Evolutionary conservation across 495 filamentous ascomycete species (phyloP), one percentile per base, ranked within the genome.

Genomic region (Penicillium cinerascens): DNA sequence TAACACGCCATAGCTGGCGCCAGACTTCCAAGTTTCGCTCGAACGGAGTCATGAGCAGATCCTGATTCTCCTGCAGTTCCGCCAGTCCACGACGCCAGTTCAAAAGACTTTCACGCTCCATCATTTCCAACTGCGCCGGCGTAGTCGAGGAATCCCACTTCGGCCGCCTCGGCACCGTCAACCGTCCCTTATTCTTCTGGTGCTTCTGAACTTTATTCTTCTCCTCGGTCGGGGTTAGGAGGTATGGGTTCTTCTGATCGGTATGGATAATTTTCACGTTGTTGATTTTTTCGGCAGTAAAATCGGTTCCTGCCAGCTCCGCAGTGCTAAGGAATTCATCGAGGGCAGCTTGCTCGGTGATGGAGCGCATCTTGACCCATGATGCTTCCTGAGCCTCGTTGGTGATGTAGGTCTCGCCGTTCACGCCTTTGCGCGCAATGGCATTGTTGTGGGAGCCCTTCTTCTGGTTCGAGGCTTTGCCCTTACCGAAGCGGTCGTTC

Each of bases 1-100:
- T 96, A 43, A 99, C 95, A 72, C 95, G 82, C 95, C 95, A 99
- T 59, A 99, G 64, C 69, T 99, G 95, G 65, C 95, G 82, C 95
- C 95, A 99, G 43, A 99, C 92, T 68, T 99, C 95, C 52, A 99
- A 58, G 69, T 99, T 99, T 29, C 93, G 81, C 78, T 99, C 95
- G 61, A 99, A 99, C 0, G 95, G 95, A 2, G 95, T 99, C 91
- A 99, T 95, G 46, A 97, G 76, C 48, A 99, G 74, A 68, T 97
- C 95, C 39, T 97, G 80, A 54, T 84, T 85, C 75, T 97, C 92
- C 65, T 96, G 89, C 33, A 99, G 74, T 59, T 96, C 90, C 5
- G 95, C 95, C 43, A 99, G 67, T 0, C 91, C 90, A 58, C 95
- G 82, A 51, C 95, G 77, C 95, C 95, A 99, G 37, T 89, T 78